Evolutionary conservation across 345 rosid genomes (phyloP).

Genomic region (Murraya paniculata): DNA sequence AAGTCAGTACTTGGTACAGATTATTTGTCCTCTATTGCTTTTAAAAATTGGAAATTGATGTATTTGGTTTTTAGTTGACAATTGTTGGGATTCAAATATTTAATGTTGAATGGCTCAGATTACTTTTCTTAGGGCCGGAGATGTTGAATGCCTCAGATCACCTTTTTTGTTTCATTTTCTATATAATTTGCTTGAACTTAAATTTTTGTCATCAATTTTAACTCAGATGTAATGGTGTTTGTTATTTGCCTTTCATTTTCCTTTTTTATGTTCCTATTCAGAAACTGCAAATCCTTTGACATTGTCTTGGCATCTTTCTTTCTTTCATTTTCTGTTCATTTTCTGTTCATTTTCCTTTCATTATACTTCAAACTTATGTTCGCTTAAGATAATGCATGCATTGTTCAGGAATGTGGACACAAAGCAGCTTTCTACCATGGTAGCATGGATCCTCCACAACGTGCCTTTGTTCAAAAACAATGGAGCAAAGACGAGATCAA

Average conservation of each 20-base stretch:
- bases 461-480: constrained; percentile 79
- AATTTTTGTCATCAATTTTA: background rate
- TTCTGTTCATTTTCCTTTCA: background rate
- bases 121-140: too few species aligned
- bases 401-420: constrained; percentile 77
- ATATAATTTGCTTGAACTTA: background rate
- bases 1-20: background rate
- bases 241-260: background rate
- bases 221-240: background rate
- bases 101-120: too few species aligned
- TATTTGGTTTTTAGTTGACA: background rate
- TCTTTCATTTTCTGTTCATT: background rate
- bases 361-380: constrained; percentile 2
- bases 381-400: constrained; percentile 12
- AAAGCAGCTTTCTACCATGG: constrained; percentile 98
- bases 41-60: background rate
- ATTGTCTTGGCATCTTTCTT: background rate
- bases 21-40: background rate
- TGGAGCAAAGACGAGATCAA: constrained; percentile 99
- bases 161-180: background rate
- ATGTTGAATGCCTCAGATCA: background rate
- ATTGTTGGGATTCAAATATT: background rate
- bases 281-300: background rate
- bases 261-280: background rate
- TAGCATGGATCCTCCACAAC: constrained; percentile 79